Base-by-base conservation (phyloP, 768 basidiomycete genomes). In the Infundibulicybe gibba region DNA sequence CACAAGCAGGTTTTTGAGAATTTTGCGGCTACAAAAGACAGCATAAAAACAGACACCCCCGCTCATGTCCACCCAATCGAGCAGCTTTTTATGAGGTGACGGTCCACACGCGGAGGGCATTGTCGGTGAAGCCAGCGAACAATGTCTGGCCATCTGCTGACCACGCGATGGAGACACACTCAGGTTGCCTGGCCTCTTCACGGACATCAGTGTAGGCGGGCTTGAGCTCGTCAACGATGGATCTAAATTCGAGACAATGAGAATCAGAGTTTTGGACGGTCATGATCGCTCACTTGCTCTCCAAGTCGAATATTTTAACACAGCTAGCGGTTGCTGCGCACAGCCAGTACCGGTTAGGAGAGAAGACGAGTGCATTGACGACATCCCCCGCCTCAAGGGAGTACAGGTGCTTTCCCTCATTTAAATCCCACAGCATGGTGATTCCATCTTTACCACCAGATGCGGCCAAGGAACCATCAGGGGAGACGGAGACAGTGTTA, bases 361-460 rank as follows among this genome's bases (percentile, higher is more conserved):
- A 94, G 82, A 99, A 99, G 67, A 98, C 97, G 56, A 99, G 89
- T 51, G 97, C 94, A 66, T 99, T 97, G 81, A 99, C 94, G 57
- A 94, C 76, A 67, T 99, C 92, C 50, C 94, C 94, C 41, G 97
- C 97, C 70, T 99, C 97, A 49, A 99, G 87, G 45, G 94, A 97
- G 81, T 99, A 99, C 62, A 99, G 85, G 80, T 98, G 97, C 77
- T 97, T 98, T 79, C 94, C 94, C 79, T 98, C 97, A 75, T 97
- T 98, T 61, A 99, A 76, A 68, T 99, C 97, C 97, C 97, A 99
- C 54, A 97, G 87, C 94, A 97, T 97, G 67, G 94, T 97, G 71
- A 97, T 95, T 52, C 94, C 94, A 69, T 99, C 97, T 75, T 98
- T 98, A 61, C 97, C 97, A 64, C 97, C 97, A 41, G 97, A 98